These are phyloP conservation scores for Micractinium sp. DNA, from an alignment of 139 green algal genomes.

Conservation along the genomic window DNA sequence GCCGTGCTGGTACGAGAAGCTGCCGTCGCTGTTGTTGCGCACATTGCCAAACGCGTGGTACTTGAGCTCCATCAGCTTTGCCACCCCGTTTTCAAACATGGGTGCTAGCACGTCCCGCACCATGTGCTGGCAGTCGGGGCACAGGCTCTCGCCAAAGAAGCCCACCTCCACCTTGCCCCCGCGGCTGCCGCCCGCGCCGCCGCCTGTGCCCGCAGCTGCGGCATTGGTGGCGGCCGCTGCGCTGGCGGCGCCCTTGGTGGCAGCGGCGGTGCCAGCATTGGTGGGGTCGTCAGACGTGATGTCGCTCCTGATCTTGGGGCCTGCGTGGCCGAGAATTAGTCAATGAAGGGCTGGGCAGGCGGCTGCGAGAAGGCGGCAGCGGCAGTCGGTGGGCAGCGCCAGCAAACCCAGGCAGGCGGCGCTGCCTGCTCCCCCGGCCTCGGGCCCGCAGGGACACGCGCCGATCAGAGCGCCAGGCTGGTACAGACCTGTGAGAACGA, in stretches of 20 bases:
- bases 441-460: not conserved
- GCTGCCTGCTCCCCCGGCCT: not conserved
- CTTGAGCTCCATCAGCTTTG: constrained; percentile 25
- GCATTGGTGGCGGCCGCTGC: not conserved
- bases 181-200: too few relatives aligned
- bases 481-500: constrained; percentile 7
- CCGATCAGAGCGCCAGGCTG: not conserved
- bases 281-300: not conserved
- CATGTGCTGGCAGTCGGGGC: constrained; percentile 51
- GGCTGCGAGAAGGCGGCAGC: not conserved
- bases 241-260: not conserved
- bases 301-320: constrained; percentile 16
- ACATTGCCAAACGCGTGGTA: constrained; percentile 47
- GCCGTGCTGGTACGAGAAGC: constrained; percentile 41
- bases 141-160: constrained; percentile 44
- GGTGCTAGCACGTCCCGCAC: constrained; percentile 40
- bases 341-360: not conserved
- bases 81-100: constrained; percentile 33
- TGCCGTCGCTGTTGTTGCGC: constrained; percentile 8
- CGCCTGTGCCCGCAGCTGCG: not conserved
- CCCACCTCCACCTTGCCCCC: constrained; percentile 24
- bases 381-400: not conserved
- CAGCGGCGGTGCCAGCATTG: not conserved
- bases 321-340: not conserved
- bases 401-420: not conserved